Base-by-base conservation (phyloP, 106 monocot genomes). In the Ottelia alismoides region DNA sequence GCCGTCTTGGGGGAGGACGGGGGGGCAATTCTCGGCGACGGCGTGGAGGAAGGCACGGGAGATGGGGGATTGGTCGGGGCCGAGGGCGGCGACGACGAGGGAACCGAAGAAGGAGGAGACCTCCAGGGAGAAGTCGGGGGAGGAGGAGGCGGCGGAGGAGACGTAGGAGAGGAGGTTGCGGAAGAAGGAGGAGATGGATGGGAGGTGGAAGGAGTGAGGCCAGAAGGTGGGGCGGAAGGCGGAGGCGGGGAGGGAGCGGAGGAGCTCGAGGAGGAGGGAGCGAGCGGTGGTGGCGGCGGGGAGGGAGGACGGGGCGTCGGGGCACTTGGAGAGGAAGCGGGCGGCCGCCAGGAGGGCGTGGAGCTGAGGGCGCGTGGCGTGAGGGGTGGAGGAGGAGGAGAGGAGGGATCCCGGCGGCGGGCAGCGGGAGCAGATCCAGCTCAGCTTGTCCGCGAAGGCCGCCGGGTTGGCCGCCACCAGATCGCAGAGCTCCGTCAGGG, bases 341-440 rank as follows among this genome's bases (percentile, higher is more conserved):
- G 80, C 76, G 43, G 78, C 66, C 44, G 96, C 71, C 58, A 85
- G 81, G 35, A 89, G 56, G 29, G 80, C 70, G 62, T 84, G 61
- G 67, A 85, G 73, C 51, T 80, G 71, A 61, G 85, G 66, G 27
- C 78, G 76, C 22, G 84, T 71, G 50, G 64, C 64, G 57, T 76
- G 87, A 9, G 74, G 52, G 5, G 52, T 14, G 27, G 44, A 9
- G 26, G 52, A 21, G 31, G 70, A 11, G 53, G 56, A 30, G 28
- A 31, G 78, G 58, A 47, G 55, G 28, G 57, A 72, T 46, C 35
- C 65, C 20, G 57, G 19, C 11, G 83, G 49, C 0, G 80, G 83
- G 66, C 88, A 89, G 49, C 96, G 88, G 71, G 64, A 58, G 76
- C 74, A 79, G 71, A 98, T 83, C 96, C 96, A 96, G 3, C 78